Evolutionary conservation across 768 basidiomycete genomes (phyloP), one percentile per base, ranked within the genome.

Genomic region (Hypholoma fasciculare): DNA sequence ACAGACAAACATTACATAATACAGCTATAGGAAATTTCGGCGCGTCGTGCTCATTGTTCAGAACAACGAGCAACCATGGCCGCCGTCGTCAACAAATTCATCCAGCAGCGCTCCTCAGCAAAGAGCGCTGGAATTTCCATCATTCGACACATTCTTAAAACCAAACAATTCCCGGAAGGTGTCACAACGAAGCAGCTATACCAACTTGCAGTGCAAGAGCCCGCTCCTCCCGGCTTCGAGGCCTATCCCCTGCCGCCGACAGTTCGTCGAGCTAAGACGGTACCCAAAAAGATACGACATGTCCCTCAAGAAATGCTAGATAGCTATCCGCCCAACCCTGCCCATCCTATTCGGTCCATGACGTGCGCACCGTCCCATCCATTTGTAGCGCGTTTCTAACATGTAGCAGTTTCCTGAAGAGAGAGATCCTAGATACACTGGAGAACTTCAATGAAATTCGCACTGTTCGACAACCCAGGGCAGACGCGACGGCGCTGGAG

Each of bases 291-390:
- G 34, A 42, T 13, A 40, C 34, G 19, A 16, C 14, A 47, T 20
- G 4, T 9, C 44, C 49, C n/a, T 11, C 43, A 30, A 53, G 30
- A 34, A 12, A 19, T 47, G 17, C 53, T 42, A 12, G 47, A 23
- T 7, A 42, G 39, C 2, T 61, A 58, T 13, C 78, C 81, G 14
- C 76, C 80, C 4, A 66, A 75, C 51, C 67, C 76, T 0, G 73
- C 76, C 8, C 79, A 86, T 60, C 76, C 78, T 7, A 69, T 89
- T 49, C 78, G 82, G 17, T 89, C 88, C 13, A 72, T 85, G 54
- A 73, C 66, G 87, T 83, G 56, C 47, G 76, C 19, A 16, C 13
- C 16, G 17, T 37, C 43, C 47, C 8, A 16, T 42, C 14, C 17
- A n/a, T 13, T 19, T 30, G 14, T 19, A 14, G 17, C 48, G 44